phyloP scores from a whole-genome alignment of 371 early-diverging fungal species.

The Dichotomocladium elegans region DNA sequence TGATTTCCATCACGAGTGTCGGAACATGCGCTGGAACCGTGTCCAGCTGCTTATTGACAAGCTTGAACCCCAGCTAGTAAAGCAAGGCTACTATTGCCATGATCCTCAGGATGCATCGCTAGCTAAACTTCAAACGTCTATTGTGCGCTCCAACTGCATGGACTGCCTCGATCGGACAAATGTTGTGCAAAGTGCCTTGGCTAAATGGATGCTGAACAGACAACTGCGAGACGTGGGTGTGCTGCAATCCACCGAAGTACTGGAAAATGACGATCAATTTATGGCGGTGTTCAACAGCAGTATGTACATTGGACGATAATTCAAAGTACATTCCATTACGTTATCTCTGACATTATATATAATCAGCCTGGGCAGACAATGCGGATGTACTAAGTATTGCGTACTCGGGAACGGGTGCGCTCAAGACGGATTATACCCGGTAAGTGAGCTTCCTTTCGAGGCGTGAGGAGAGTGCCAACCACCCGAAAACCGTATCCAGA shows the following conservation, averaged over 20 bases:
- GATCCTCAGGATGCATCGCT: neutral
- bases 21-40: constrained; percentile 82
- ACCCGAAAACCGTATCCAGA: constrained; percentile 16
- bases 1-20: constrained; percentile 96
- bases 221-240: constrained; percentile 67
- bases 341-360: neutral
- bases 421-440: constrained; percentile 96
- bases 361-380: constrained; percentile 94
- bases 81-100: constrained; percentile 54
- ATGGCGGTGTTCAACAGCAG: constrained; percentile 33
- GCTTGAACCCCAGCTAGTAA: constrained; percentile 56
- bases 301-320: constrained; percentile 8
- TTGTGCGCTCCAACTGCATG: constrained; percentile 98
- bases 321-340: too few species aligned
- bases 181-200: constrained; percentile 91
- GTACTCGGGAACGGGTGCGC: constrained; percentile 97
- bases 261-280: constrained; percentile 49
- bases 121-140: constrained; percentile 61
- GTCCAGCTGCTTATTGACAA: constrained; percentile 73
- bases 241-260: constrained; percentile 51
- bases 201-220: constrained; percentile 58
- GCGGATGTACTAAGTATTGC: constrained; percentile 93
- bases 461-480: neutral
- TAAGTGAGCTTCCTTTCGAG: constrained; percentile 10
- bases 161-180: constrained; percentile 99